Evolutionary conservation across 495 filamentous ascomycete genomes (phyloP).

Genomic region (Cenococcum geophilum): DNA sequence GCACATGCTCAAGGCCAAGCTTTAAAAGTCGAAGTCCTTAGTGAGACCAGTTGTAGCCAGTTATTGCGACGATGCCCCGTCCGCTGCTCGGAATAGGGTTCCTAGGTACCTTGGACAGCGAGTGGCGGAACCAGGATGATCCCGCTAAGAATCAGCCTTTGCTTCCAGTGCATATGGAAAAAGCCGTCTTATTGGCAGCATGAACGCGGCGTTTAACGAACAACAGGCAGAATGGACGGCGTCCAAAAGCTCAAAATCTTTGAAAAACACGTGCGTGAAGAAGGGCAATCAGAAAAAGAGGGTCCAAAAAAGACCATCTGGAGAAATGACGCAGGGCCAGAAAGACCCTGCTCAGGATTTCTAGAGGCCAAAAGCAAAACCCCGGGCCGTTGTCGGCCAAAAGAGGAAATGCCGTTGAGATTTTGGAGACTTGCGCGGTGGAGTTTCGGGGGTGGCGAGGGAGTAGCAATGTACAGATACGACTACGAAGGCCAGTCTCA

Average conservation of each 20-base stretch:
- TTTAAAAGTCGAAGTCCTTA: too few relatives aligned
- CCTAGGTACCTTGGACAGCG: neutral
- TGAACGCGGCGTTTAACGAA: neutral
- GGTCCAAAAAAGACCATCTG: neutral
- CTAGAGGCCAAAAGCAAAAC: conserved; percentile 9
- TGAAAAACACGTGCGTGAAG: conserved; percentile 15
- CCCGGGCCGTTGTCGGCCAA: conserved; percentile 16
- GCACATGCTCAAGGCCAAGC: too few relatives aligned
- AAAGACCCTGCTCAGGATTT: conserved; percentile 14
- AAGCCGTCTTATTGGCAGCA: neutral
- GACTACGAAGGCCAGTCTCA: neutral
- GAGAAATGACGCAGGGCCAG: conserved; percentile 11
- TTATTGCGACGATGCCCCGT: neutral
- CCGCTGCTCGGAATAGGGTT: neutral
- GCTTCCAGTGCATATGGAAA: neutral
- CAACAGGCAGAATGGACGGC: neutral
- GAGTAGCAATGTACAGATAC: neutral
- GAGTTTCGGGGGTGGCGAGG: neutral
- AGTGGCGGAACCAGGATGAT: neutral
- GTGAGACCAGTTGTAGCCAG: neutral
- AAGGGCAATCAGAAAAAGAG: conserved; percentile 9
- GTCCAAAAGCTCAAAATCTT: conserved; percentile 9
- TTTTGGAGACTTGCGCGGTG: neutral
- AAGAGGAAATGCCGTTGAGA: conserved; percentile 2
- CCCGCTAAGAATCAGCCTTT: neutral